Conservation (phyloP, 805 yeast genomes). For the Candida caryicola region DNA sequence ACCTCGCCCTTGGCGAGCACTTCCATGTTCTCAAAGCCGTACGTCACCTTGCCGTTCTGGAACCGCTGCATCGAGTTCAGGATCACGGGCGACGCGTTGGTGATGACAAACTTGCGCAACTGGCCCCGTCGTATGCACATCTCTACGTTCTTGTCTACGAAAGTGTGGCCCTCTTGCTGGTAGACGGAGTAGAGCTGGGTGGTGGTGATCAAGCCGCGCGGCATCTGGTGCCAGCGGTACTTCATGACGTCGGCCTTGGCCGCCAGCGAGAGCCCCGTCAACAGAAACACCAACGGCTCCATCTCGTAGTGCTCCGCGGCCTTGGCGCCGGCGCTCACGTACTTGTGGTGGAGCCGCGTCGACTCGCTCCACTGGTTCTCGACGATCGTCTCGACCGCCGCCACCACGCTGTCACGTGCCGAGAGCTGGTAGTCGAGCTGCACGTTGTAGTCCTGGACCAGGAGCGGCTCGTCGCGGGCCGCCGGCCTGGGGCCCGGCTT, state of each 20-base stretch:
- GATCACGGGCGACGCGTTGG: slow-evolving; percentile 45
- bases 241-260: slow-evolving; percentile 37
- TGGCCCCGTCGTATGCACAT: slow-evolving; percentile 32
- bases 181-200: slow-evolving; percentile 51
- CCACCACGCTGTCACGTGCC: slow-evolving; percentile 25
- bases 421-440: slow-evolving; percentile 39
- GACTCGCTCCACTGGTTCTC: slow-evolving; percentile 40
- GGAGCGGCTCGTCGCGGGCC: slow-evolving; percentile 4
- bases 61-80: slow-evolving; percentile 32
- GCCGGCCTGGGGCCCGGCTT: neutral
- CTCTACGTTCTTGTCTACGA: slow-evolving; percentile 47
- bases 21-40: slow-evolving; percentile 44
- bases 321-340: slow-evolving; percentile 14
- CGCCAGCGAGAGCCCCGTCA: slow-evolving; percentile 31
- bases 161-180: slow-evolving; percentile 44
- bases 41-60: slow-evolving; percentile 36
- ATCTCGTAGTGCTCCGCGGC: slow-evolving; percentile 5
- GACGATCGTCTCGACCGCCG: slow-evolving; percentile 32
- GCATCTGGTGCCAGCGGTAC: slow-evolving; percentile 32
- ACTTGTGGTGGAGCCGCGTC: slow-evolving; percentile 24
- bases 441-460: slow-evolving; percentile 34
- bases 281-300: slow-evolving; percentile 32
- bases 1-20: slow-evolving; percentile 27
- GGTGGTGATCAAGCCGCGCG: slow-evolving; percentile 39
- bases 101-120: slow-evolving; percentile 39